These are phyloP conservation scores for Fusarium beomiforme DNA, from an alignment of 2,329 filamentous ascomycete species.

Conservation along the genomic window DNA sequence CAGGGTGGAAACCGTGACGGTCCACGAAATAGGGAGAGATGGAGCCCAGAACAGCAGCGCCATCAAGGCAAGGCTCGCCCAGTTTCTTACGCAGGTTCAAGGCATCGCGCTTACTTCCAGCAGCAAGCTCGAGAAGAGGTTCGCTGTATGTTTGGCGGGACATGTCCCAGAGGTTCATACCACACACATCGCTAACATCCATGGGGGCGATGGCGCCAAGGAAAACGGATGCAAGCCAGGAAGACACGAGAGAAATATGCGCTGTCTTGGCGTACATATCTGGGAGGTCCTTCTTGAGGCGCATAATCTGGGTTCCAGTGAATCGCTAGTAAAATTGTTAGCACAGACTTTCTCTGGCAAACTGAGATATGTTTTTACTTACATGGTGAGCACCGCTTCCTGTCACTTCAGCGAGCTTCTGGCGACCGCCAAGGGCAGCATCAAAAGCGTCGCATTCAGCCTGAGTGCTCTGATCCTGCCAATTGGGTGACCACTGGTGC, in stretches of 20 bases:
- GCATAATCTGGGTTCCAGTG: constrained; percentile 95
- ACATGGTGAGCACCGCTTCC: constrained; percentile 96
- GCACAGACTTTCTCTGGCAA: constrained; percentile 17
- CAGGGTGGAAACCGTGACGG: constrained; percentile 79
- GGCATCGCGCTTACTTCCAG: constrained; percentile 69
- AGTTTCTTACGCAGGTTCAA: constrained; percentile 79
- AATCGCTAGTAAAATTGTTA: constrained; percentile 71
- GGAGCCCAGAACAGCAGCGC: constrained; percentile 79
- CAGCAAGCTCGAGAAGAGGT: constrained; percentile 77
- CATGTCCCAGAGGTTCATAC: constrained; percentile 98
- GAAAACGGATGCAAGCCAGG: constrained; percentile 91
- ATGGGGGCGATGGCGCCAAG: constrained; percentile 87
- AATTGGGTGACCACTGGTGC: constrained; percentile 90
- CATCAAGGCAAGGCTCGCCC: constrained; percentile 81
- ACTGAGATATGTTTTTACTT: constrained; percentile 48
- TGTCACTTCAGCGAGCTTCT: constrained; percentile 79
- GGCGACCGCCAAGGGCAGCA: constrained; percentile 70
- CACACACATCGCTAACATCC: constrained; percentile 93
- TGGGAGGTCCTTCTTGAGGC: constrained; percentile 83
- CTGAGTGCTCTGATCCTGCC: constrained; percentile 97
- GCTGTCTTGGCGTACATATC: constrained; percentile 82
- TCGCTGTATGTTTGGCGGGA: constrained; percentile 77
- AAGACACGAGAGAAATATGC: constrained; percentile 93
- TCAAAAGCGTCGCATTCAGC: constrained; percentile 92
- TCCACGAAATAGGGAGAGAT: constrained; percentile 82